A percentile compares a stretch with the other conserved stretches of the same genome.
phyloP scores from a whole-genome alignment of 2,329 filamentous ascomycete genomes.

The Curvularia spicifera region DNA sequence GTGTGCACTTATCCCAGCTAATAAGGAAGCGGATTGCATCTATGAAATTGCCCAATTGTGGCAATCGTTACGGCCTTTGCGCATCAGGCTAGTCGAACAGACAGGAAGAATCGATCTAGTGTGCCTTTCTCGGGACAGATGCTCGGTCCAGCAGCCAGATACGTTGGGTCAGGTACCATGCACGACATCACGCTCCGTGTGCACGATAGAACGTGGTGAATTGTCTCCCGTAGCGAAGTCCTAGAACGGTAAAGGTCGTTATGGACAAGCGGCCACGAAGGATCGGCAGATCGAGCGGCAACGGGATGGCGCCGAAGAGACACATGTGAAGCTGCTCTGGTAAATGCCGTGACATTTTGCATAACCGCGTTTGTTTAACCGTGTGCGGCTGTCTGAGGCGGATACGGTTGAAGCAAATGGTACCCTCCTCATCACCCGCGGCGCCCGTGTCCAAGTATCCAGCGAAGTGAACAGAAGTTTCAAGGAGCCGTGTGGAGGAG shows the following conservation, averaged over 20 bases:
- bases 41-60: neutral
- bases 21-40: neutral
- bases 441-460: neutral
- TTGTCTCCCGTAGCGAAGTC: neutral
- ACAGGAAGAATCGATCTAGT: neutral
- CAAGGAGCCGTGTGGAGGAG: neutral
- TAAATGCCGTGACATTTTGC: neutral
- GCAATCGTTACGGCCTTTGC: neutral
- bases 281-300: neutral
- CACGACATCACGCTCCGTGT: neutral
- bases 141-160: constrained; percentile 1
- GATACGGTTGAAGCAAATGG: neutral
- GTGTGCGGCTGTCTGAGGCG: neutral
- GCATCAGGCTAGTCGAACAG: neutral
- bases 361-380: neutral
- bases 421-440: neutral
- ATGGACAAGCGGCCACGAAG: neutral
- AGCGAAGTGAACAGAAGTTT: neutral
- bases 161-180: neutral
- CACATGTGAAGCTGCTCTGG: neutral
- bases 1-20: neutral
- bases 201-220: neutral
- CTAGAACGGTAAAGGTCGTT: neutral
- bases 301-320: neutral
- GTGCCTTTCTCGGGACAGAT: neutral